A percentile compares a stretch with the other conserved stretches of the same genome.
Evolutionary conservation across 2,329 filamentous ascomycete genomes (phyloP).

Genomic region (Colletotrichum incanum): DNA sequence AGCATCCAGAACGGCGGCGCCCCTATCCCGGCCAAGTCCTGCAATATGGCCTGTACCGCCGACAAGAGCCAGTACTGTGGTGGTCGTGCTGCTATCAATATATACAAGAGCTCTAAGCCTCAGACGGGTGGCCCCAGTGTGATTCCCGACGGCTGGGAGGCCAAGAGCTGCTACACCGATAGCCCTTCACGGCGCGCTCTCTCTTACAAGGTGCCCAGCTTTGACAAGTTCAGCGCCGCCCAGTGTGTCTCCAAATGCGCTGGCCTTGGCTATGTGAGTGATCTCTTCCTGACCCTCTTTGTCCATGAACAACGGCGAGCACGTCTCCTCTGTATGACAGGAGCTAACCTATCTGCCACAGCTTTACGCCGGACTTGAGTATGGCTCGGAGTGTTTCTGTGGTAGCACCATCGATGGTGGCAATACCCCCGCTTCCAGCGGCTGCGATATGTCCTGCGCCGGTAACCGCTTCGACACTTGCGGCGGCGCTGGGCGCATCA

Average conservation of each 20-base stretch:
- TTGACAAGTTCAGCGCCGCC: constrained; percentile 14
- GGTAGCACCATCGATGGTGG: constrained; percentile 62
- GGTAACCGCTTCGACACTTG: constrained; percentile 62
- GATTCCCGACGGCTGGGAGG: not conserved
- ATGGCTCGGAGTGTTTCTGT: constrained; percentile 69
- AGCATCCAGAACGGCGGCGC: constrained; percentile 64
- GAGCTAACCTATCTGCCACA: not conserved
- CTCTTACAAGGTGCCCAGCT: constrained; percentile 11
- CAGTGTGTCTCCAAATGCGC: constrained; percentile 16
- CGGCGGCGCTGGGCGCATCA: constrained; percentile 60
- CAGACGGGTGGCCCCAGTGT: constrained; percentile 51
- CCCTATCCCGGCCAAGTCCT: constrained; percentile 56
- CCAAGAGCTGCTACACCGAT: constrained; percentile 17
- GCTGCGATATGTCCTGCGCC: constrained; percentile 68
- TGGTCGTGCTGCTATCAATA: constrained; percentile 58
- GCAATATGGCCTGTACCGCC: constrained; percentile 68
- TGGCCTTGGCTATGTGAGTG: constrained; percentile 11
- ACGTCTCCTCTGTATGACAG: not conserved
- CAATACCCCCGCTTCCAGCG: constrained; percentile 48
- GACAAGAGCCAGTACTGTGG: constrained; percentile 60
- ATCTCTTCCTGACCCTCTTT: not conserved
- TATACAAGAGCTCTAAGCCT: constrained; percentile 52
- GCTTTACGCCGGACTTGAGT: constrained; percentile 64
- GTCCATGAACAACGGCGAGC: not conserved
- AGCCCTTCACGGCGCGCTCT: not conserved